Evolutionary conservation across 352 stramenopile genomes (phyloP), one percentile per base, ranked within the genome.

Genomic region (Phytophthora sp.): DNA sequence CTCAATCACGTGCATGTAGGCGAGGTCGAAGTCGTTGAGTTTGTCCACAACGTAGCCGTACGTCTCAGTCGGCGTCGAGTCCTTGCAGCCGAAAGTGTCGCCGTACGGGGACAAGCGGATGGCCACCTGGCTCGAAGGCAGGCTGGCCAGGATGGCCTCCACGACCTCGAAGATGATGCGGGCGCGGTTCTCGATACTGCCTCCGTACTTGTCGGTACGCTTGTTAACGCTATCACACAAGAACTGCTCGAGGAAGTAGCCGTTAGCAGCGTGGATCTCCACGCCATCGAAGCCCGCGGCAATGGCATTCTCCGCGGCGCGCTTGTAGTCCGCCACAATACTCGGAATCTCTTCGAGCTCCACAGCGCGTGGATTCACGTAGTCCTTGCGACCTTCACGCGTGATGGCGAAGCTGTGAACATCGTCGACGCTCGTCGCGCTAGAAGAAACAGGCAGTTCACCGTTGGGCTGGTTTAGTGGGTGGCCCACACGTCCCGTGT

Each of bases 121-220:
- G 13, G 31, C 50, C 11, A 57, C 50, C 3, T 57, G 50, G n/a
- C 50, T 57, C 31, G 50, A 46, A 4, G 50, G 31, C 1, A 57
- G 20, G 18, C 50, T 57, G 3, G 50, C 31, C 18, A 57, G 31
- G 13, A 45, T 26, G 4, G 49, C 29, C 13, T 42, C 49, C 30
- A 57, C 20, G 31, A 45, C 50, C 50, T 57, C 50, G 20, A 57
- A 57, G 31, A 46, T 57, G 16, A 57, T 44, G 30, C 50, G 50
- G 12, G 50, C 50, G 20, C 31, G 31, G 16, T 57, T 57, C 31
- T 46, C 18, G 9, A 46, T 46, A 6, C 39, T 46, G 20, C 39
- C 39, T 27, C 39, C 39, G 6, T 46, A 46, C 1, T 29, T 46
- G 9, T 46, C 39, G 20, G 6, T 46, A 6, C 39, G 39, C n/a